Base-by-base conservation (phyloP, 176 grass and related monocot species). In the Phoenix dactylifera region DNA sequence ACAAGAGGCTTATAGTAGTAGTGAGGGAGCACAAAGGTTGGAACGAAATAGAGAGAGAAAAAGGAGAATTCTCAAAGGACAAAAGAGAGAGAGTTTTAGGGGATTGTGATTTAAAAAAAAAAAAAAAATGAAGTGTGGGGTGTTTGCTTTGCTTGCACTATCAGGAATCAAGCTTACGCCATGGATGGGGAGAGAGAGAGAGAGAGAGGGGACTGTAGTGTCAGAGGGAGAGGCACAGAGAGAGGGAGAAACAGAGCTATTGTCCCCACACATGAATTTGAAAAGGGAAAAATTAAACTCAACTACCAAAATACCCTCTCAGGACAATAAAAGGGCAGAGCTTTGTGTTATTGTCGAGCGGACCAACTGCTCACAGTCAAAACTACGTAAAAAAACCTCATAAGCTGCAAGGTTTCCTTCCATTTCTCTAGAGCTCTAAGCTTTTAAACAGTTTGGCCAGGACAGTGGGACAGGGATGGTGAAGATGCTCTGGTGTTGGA, bases 91-190 rank as follows among this genome's bases (percentile, higher is more conserved):
- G 24, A 28, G 24, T 6, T 29, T 59, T 55, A 23, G 54, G n/a
- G 22, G 6, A 5, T 55, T 10, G 54, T 23, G 54, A 55, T 22
- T 24, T 22, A 58, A 59, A 35, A 60, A 10, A 26, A n/a, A n/a
- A n/a, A n/a, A 58, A 10, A 58, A 64, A 22, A 63, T 39, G 23
- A 63, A 50, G 32, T 64, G 19, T 61, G 28, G 61, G 3, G 25
- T 52, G 64, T 54, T 67, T 67, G 57, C 70, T 63, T 63, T 62
- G 26, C 70, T 63, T 62, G 70, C 59, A 73, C 59, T 55, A 28
- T 63, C 59, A 73, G 59, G 49, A 63, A 73, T 55, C 24, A 55
- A 73, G 26, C 59, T 73, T 54, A 55, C 18, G 6, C 44, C 50
- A 55, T 22, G 39, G 10, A 50, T 49, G 51, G 23, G 26, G 19